Base-by-base conservation (phyloP, 2,329 filamentous ascomycete species). In the Aureobasidium sp. region DNA sequence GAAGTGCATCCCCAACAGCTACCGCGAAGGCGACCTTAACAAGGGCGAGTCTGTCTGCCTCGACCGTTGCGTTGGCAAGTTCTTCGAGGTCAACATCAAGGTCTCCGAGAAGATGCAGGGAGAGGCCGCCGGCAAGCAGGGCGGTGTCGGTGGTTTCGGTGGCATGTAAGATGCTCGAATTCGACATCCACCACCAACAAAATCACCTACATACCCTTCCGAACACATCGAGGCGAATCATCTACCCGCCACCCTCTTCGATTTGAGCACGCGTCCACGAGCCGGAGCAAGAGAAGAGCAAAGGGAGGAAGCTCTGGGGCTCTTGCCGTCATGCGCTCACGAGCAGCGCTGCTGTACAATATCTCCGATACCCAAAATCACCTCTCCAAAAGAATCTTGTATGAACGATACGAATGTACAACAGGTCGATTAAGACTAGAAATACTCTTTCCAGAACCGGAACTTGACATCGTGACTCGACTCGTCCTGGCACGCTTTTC, bases 21-120 rank as follows among this genome's bases (percentile, higher is more conserved):
- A 97, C 85, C 91, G 91, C 75, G 94, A 99, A 81, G 86, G 85
- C 76, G 93, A 99, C 70, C 87, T 99, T 72, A 96, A 97, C 85
- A 99, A 99, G 82, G 95, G 92, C 82, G 94, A 99, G 79, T 91
- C 89, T 69, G 94, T 99, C 70, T 99, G 95, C 81, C 87, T 99
- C 70, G 94, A 99, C 80, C 90, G 94, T 72, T 99, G 95, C 79
- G 90, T 95, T 63, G 84, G 89, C 73, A 99, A 99, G 82, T 99
- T 97, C 82, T 97, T 99, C 79, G 93, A 97, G 70, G 92, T 96
- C 72, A 96, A 96, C 77, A 87, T 96, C 82, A 97, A 97, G 82
- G 90, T 97, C 64, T 93, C 89, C 71, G 92, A 97, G 79, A 90
- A 95, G 79, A 91, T 97, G 86, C 91, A 97, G 79, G 86, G 87